phyloP scores from a whole-genome alignment of 2,329 filamentous ascomycete genomes.

The Zymoseptoria tritici region DNA sequence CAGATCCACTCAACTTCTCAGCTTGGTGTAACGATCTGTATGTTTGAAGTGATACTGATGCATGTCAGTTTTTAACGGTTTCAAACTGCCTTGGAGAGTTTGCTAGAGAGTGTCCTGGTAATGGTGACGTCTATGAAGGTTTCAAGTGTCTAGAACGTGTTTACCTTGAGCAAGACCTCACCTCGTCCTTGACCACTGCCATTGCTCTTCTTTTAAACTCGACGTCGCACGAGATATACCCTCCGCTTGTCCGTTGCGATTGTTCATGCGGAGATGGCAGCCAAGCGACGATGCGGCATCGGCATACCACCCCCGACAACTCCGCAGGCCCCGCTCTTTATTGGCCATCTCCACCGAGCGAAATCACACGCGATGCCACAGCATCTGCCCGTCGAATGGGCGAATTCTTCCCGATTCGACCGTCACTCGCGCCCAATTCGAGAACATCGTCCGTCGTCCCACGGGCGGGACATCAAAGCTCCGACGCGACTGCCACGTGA shows the following conservation, averaged over 20 bases:
- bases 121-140: not conserved
- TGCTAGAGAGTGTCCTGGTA: not conserved
- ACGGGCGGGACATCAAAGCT: too few relatives aligned
- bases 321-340: not conserved
- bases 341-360: not conserved
- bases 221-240: not conserved
- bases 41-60: too few relatives aligned
- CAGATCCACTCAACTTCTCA: too few relatives aligned
- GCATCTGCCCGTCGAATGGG: too few relatives aligned
- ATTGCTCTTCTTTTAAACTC: not conserved
- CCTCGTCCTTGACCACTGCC: not conserved
- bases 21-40: too few relatives aligned
- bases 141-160: not conserved
- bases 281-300: not conserved
- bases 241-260: not conserved
- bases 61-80: too few relatives aligned
- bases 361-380: not conserved
- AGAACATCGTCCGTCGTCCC: too few relatives aligned
- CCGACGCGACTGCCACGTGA: not conserved
- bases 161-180: not conserved
- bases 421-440: too few relatives aligned
- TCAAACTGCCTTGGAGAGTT: not conserved
- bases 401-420: too few relatives aligned
- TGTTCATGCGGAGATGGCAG: not conserved
- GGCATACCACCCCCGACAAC: not conserved